Conservation (phyloP, 2,329 filamentous ascomycete genomes). For the Colletotrichum tofieldiae region DNA sequence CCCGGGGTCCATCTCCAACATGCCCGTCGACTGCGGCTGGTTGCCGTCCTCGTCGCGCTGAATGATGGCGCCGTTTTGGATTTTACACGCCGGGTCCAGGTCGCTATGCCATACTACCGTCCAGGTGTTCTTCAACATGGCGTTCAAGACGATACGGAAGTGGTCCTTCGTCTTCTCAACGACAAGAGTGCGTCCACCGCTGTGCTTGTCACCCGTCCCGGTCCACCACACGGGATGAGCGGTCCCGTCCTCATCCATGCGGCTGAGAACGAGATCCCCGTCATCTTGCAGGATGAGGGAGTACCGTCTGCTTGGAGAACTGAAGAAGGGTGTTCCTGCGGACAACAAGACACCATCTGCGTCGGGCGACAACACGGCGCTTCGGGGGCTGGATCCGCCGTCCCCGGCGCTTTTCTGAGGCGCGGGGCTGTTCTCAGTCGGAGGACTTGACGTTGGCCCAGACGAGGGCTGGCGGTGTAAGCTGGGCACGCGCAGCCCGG, state of each 20-base stretch:
- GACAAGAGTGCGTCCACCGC: slow-evolving; percentile 21
- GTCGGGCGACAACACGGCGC: slow-evolving; percentile 24
- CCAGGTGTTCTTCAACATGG: slow-evolving; percentile 35
- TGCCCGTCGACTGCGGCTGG: not conserved
- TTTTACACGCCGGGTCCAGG: slow-evolving; percentile 27
- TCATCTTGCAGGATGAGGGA: slow-evolving; percentile 36
- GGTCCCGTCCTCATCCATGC: slow-evolving; percentile 17
- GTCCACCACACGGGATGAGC: slow-evolving; percentile 42
- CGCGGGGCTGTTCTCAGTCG: too few relatives aligned
- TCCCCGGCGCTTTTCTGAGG: not conserved
- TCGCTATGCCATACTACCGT: slow-evolving; percentile 43
- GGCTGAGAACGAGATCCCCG: slow-evolving; percentile 41
- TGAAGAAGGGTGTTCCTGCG: slow-evolving; percentile 16
- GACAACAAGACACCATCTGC: slow-evolving; percentile 34
- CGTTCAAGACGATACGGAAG: slow-evolving; percentile 22
- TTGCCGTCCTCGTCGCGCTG: not conserved
- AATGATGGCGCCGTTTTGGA: not conserved
- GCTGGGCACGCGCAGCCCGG: slow-evolving; percentile 11
- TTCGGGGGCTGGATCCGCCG: not conserved
- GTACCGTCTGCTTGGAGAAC: slow-evolving; percentile 34
- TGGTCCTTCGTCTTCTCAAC: slow-evolving; percentile 24
- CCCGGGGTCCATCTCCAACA: slow-evolving; percentile 2
- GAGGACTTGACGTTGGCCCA: not conserved
- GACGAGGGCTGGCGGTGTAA: not conserved
- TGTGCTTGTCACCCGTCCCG: slow-evolving; percentile 34